Conservation (phyloP, 805 yeast species). For the Ogataea dorogensis region DNA sequence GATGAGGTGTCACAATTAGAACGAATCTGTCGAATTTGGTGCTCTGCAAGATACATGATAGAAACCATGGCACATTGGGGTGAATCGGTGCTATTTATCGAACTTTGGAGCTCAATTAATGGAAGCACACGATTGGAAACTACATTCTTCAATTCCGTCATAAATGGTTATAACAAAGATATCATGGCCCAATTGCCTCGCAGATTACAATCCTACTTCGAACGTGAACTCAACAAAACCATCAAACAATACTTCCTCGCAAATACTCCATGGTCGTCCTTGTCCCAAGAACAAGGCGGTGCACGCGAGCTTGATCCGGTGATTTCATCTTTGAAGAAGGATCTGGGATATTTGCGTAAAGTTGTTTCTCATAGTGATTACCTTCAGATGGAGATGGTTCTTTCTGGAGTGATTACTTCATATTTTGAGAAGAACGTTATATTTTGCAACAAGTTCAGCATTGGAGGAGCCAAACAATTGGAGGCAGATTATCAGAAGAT, state of each 20-base stretch:
- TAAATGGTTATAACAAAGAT: conserved; percentile 35
- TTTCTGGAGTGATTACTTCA: conserved; percentile 32
- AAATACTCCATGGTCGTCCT: conserved; percentile 30
- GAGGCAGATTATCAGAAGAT: conserved; percentile 32
- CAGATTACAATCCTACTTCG: conserved; percentile 33
- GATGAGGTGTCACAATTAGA: conserved; percentile 33
- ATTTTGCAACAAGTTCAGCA: conserved; percentile 37
- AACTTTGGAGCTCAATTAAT: conserved; percentile 38
- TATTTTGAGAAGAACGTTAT: conserved; percentile 40
- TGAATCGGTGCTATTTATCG: conserved; percentile 41
- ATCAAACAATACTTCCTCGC: conserved; percentile 38
- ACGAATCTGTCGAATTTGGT: conserved; percentile 41
- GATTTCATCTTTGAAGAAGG: conserved; percentile 27
- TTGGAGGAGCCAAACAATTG: conserved; percentile 36
- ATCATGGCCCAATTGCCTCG: conserved; percentile 31
- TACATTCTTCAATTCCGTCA: conserved; percentile 45
- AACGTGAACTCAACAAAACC: conserved; percentile 35
- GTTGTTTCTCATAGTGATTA: conserved; percentile 34
- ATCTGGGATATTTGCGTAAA: conserved; percentile 30
- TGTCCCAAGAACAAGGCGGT: conserved; percentile 5
- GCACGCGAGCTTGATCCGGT: conserved; percentile 28
- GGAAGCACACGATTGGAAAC: conserved; percentile 24
- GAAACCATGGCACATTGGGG: conserved; percentile 43
- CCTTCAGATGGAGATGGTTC: conserved; percentile 23
- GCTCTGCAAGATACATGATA: conserved; percentile 36